phyloP scores from a whole-genome alignment of 202 grass and related monocot genomes.

The Setaria italica region DNA sequence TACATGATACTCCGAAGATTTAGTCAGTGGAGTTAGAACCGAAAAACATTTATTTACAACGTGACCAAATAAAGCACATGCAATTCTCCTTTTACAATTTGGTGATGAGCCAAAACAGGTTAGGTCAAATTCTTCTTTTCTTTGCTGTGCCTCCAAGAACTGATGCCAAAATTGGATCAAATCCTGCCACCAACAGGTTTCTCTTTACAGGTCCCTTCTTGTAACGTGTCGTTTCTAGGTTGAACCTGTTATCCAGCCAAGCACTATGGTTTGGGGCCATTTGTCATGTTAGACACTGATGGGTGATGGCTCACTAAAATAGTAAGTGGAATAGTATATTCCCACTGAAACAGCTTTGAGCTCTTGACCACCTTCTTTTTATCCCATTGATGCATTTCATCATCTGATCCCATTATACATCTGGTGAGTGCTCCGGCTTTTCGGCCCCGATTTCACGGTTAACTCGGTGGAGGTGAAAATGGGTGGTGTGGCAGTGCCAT shows the following conservation, averaged over 20 bases:
- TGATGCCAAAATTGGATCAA: conserved; percentile 39
- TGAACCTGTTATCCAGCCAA: neutral
- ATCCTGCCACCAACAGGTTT: conserved; percentile 9
- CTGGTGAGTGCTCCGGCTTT: conserved; percentile 49
- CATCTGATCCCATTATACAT: conserved; percentile 49
- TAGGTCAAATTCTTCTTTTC: conserved; percentile 31
- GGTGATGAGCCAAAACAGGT: neutral
- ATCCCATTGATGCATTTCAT: conserved; percentile 38
- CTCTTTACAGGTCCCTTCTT: conserved; percentile 6
- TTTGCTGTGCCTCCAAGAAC: neutral
- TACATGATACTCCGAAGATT: conserved; percentile 3
- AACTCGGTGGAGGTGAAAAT: conserved; percentile 24
- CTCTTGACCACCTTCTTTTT: conserved; percentile 46
- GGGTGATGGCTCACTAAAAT: conserved; percentile 37
- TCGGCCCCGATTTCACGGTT: neutral
- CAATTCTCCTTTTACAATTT: neutral
- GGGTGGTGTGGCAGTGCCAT: conserved; percentile 29
- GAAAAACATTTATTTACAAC: neutral
- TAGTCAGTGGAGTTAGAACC: neutral
- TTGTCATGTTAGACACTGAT: conserved; percentile 40
- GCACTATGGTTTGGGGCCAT: neutral
- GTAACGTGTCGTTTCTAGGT: conserved; percentile 9
- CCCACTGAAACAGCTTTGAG: conserved; percentile 43
- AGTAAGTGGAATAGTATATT: conserved; percentile 43
- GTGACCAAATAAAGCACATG: neutral